phyloP scores from a whole-genome alignment of 2,329 filamentous ascomycete species.

The Daldinia sp. region DNA sequence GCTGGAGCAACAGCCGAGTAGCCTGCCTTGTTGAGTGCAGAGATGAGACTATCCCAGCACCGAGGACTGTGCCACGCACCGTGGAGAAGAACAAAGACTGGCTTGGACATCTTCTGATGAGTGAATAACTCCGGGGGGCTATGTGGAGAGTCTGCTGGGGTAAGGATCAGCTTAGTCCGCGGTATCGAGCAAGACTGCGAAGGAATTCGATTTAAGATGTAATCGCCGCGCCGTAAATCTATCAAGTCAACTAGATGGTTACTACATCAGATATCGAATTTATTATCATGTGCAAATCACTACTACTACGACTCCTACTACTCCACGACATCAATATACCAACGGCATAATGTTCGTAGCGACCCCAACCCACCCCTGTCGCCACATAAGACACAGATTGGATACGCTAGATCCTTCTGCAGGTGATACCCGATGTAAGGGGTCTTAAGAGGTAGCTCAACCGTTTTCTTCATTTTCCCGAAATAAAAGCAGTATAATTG shows the following conservation, averaged over 20 bases:
- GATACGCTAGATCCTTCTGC: slow-evolving; percentile 19
- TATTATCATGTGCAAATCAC: background rate
- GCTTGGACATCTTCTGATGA: slow-evolving; percentile 32
- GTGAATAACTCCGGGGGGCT: background rate
- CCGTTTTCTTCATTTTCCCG: background rate
- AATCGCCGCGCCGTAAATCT: slow-evolving; percentile 5
- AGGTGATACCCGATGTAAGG: slow-evolving; percentile 2
- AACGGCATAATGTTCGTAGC: background rate
- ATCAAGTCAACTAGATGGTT: background rate
- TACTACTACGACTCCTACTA: background rate
- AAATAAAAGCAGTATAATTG: background rate
- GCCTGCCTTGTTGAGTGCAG: slow-evolving; percentile 32
- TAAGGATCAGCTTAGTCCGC: slow-evolving; percentile 2
- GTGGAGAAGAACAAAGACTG: slow-evolving; percentile 45
- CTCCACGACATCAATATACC: background rate
- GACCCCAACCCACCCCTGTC: background rate
- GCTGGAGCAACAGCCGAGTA: slow-evolving; percentile 39
- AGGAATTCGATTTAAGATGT: slow-evolving; percentile 1
- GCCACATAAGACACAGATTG: slow-evolving; percentile 1
- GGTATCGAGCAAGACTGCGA: slow-evolving; percentile 16
- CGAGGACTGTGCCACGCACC: slow-evolving; percentile 44
- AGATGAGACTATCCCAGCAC: slow-evolving; percentile 40
- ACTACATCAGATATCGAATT: slow-evolving; percentile 5
- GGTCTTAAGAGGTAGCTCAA: background rate
- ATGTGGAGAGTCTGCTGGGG: background rate